Evolutionary conservation across 1,284 basidiomycete species (phyloP), one percentile per base, ranked within the genome.

Genomic region (Apiotrichum laibachii): DNA sequence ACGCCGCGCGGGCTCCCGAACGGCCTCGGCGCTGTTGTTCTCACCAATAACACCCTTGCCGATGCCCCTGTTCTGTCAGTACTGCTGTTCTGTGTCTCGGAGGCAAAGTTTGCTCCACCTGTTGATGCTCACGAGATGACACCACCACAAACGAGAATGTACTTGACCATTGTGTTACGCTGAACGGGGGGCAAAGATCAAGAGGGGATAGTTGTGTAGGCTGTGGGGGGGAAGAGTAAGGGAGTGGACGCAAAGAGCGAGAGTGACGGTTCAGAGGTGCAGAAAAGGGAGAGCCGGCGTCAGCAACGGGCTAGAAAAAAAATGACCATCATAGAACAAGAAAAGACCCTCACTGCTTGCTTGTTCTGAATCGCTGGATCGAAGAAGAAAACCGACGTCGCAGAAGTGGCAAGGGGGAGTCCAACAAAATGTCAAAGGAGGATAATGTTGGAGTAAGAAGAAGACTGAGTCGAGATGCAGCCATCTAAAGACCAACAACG

Each of bases 21-120:
- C 26, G 26, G 7, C 4, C 26, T 31, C 26, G 26, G 4, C 26
- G 26, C 26, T 31, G 26, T 7, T 31, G 26, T 31, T 31, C 26
- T 31, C 78, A 92, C 91, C 91, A 69, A 94, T 94, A 63, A 94
- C 89, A 71, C 91, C 92, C 84, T 94, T 94, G 63, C 91, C 91
- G 70, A 94, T 94, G 55, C 91, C 91, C 76, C 90, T 93, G 44
- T 31, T 31, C 26, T 31, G 26, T 31, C 26, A 31, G 26, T 31
- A 3, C 26, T 31, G 26, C 26, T 31, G 26, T 31, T 31, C 26
- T 31, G 26, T 31, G 26, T 31, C 26, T 31, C 26, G 26, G 26
- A 31, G 26, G 26, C 26, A 31, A 31, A 31, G 26, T 31, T 31
- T 31, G 26, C 26, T 31, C 26, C 26, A 31, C 26, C 4, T 3